Evolutionary conservation across 1,284 basidiomycete species (phyloP), one percentile per base, ranked within the genome.

Genomic region (Pseudozyma sp.): DNA sequence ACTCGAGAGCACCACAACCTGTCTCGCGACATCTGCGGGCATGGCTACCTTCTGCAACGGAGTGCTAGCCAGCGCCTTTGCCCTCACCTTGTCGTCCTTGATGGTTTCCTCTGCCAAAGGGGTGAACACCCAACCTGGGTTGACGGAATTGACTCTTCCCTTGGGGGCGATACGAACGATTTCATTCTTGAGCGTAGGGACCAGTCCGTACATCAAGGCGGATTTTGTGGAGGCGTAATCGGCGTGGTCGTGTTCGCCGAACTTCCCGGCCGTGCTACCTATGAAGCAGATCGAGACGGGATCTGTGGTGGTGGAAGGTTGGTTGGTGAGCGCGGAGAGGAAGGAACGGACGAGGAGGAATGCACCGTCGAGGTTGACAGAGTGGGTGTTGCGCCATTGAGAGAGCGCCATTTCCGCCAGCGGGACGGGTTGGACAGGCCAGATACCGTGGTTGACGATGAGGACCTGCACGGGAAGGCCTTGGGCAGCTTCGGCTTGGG

Each of bases 121-220:
- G 14, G 90, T 91, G 64, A 84, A 87, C 7, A 90, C 89, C 90
- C 90, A 92, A 7, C 91, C 91, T 7, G 91, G 91, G 0, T 88
- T 90, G 19, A 92, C 87, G 52, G 87, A 87, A 72, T 92, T 92
- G n/a, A 92, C 90, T 14, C 91, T 87, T 0, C 88, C 91, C 50
- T 83, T 86, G 0, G 91, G 90, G 0, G 90, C 90, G 68, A 92
- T 89, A 82, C 89, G 88, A 33, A 92, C 91, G 59, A 92, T 92
- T 83, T 92, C 91, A 80, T 92, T 92, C 84, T 92, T 92, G 68
- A 92, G 86, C 3, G 89, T 87, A 66, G 90, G 85, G 1, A 89
- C 88, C 42, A 92, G 82, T 0, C 91, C 91, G 67, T 91, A 90
- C 90, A 92, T 92, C 86, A 92, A 87, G 1, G 89, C 91, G 89